Evolutionary conservation across 345 rosid species (phyloP), one percentile per base, ranked within the genome.

Genomic region (Heritiera fomes): DNA sequence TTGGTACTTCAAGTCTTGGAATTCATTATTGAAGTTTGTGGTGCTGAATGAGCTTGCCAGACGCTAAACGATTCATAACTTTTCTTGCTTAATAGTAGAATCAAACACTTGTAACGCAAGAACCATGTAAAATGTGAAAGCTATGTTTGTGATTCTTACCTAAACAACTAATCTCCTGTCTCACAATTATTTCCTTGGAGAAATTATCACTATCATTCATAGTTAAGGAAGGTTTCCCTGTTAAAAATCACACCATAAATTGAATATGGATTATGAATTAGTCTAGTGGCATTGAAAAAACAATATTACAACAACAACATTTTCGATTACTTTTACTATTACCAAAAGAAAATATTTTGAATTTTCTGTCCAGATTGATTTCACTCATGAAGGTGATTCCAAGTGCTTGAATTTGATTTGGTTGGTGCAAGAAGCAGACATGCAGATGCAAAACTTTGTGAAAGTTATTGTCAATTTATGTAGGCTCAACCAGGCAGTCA

Each of bases 131-230:
- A 61, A 61, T 11, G 28, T 18, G 70, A 65, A 40, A 17, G 47
- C 70, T 38, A 5, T 68, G 6, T 68, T 68, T 18, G 15, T 18
- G 72, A 68, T 68, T 68, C 53, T 68, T 17, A 68, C 45, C 45
- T 63, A 12, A 34, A 9, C 53, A 68, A 9, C 34, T n/a, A 68
- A 68, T 41, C 32, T 41, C 53, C 71, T 66, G 40, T 66, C 49
- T 66, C 71, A 20, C 38, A 34, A 34, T 10, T 6, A 45, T 45
- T 67, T 63, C 45, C 28, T 66, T 17, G 28, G 5, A 7, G 13
- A 41, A 63, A 20, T 76, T 4, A 23, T 12, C 60, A 43, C 6
- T 32, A 9, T 20, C 8, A 20, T 55, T 56, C 32, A 41, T 43
- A 23, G 58, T 34, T 62, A 62, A 30, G 30, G 28, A 62, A 28